Conservation (phyloP, 805 yeast genomes). For the Gaillardinia entomophila region DNA sequence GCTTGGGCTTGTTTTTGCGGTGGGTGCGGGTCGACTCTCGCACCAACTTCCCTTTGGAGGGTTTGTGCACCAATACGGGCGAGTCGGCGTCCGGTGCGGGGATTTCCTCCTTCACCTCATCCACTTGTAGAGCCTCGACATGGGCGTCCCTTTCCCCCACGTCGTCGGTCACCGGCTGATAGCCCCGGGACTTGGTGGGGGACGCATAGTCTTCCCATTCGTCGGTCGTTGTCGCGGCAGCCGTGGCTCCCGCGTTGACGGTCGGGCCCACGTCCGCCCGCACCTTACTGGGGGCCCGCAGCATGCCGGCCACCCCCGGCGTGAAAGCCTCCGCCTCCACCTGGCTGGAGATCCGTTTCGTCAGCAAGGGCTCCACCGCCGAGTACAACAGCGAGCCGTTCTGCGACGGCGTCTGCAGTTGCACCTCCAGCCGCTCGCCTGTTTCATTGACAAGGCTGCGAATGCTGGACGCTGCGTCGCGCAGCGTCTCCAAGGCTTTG, state of each 20-base stretch:
- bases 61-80: conserved; percentile 25
- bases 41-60: conserved; percentile 29
- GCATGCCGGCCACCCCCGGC: no score
- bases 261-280: no score
- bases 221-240: neutral
- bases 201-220: neutral
- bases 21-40: conserved; percentile 19
- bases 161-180: conserved; percentile 1
- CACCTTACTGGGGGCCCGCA: neutral
- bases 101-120: conserved; percentile 31
- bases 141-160: no score
- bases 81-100: conserved; percentile 35
- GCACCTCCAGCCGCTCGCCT: neutral
- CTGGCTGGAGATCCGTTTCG: neutral
- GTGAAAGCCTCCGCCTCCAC: no score
- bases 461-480: no score
- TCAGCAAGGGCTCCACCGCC: neutral
- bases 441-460: neutral
- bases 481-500: no score
- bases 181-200: neutral
- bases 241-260: no score
- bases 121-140: no score
- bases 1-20: conserved; percentile 8
- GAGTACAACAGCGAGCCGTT: neutral
- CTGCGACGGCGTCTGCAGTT: neutral